Percentiles rank a stretch among this genome's conserved stretches.
Evolutionary conservation across 2,329 filamentous ascomycete species (phyloP).

Genomic region (Plenodomus lindquistii): DNA sequence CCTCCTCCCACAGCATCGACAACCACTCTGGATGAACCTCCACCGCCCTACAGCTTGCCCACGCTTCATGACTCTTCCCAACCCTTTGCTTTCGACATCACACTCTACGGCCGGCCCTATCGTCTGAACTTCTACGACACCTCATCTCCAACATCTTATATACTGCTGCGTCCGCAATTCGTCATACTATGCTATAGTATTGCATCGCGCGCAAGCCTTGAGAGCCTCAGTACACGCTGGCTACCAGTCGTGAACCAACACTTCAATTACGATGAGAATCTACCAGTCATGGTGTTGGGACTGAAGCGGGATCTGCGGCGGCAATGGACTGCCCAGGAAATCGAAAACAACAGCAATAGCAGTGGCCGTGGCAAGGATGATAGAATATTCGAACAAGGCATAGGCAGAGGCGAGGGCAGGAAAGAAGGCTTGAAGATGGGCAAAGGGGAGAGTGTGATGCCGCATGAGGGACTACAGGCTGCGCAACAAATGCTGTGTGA

Average conservation of each 20-base stretch:
- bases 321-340: constrained; percentile 46
- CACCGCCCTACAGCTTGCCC: constrained; percentile 45
- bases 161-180: constrained; percentile 57
- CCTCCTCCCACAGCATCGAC: neutral
- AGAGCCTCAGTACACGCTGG: constrained; percentile 52
- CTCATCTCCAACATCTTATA: constrained; percentile 60
- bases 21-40: constrained; percentile 15
- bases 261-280: constrained; percentile 56
- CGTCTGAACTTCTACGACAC: constrained; percentile 62
- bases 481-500: constrained; percentile 65
- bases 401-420: constrained; percentile 13
- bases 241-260: constrained; percentile 51
- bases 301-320: constrained; percentile 61
- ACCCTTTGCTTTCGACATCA: constrained; percentile 63
- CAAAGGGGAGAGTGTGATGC: constrained; percentile 52
- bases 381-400: constrained; percentile 12
- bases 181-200: constrained; percentile 64
- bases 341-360: too few relatives aligned
- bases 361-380: neutral
- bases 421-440: constrained; percentile 22
- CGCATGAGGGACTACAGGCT: constrained; percentile 53
- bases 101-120: constrained; percentile 59
- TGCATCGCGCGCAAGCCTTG: constrained; percentile 55
- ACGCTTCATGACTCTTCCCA: constrained; percentile 59
- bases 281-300: constrained; percentile 63